Base-by-base conservation (phyloP, 306 rosid species). In the Mimosa pudica region DNA sequence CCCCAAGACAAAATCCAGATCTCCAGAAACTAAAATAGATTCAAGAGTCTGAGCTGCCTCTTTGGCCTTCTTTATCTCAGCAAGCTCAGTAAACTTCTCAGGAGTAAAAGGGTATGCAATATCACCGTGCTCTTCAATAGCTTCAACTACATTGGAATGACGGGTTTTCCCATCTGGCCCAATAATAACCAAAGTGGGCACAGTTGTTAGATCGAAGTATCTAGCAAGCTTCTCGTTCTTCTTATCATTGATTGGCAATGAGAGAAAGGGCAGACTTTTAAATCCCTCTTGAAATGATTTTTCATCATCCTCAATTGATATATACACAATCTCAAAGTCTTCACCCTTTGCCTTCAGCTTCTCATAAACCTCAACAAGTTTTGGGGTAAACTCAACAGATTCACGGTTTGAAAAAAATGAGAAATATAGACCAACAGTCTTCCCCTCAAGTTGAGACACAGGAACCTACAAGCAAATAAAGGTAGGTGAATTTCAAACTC, bases 81-180 rank as follows among this genome's bases (percentile, higher is more conserved):
- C 69, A 3, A 92, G 92, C 73, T 90, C 90, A 2, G 51, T 80
- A 79, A 90, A 80, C 78, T 87, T 89, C 80, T 92, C 91, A 62
- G 89, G 85, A 18, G 91, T 89, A 86, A 92, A 92, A 33, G 96
- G 97, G 79, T 85, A 92, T 36, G 96, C 97, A 76, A 52, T 55
- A 71, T 61, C 3, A 14, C 92, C 94, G 75, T 92, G 92, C 20
- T 90, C 90, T 51, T 87, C 84, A 82, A 92, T 61, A 48, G 84
- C 83, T 65, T 89, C 92, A 2, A 54, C 89, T 62, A 79, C 90
- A 76, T 90, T 90, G 67, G 84, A 35, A 41, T 84, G 82, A 71
- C 86, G 64, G 44, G 96, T 90, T 78, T 88, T 88, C 42, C 96
- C 96, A 82, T 92, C 92, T 64, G 89, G 78, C 63, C 96, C 97